Conservation (phyloP, 2,329 filamentous ascomycete species). For the Alternaria novae-zelandiae region DNA sequence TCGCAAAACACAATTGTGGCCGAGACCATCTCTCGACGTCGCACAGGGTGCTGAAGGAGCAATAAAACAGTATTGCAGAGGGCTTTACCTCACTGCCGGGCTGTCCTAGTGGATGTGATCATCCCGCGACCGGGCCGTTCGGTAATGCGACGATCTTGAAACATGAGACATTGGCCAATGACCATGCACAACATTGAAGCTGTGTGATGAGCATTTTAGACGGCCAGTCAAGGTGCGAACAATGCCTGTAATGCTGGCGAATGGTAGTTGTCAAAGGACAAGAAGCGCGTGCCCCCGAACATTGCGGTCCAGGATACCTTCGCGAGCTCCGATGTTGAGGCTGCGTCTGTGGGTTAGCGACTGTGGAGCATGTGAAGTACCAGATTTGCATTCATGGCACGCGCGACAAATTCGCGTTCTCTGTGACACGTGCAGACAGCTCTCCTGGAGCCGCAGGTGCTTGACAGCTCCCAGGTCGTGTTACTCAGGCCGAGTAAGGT, state of each 20-base stretch:
- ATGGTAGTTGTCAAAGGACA: not conserved
- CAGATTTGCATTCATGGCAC: not conserved
- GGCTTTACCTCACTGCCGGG: not conserved
- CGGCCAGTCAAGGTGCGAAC: not conserved
- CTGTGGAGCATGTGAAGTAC: not conserved
- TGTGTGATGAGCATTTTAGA: not conserved
- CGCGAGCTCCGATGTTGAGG: not conserved
- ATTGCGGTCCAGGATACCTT: not conserved
- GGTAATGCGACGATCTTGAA: slow-evolving; percentile 17
- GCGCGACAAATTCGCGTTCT: not conserved
- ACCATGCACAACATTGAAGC: not conserved
- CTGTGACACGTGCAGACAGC: not conserved
- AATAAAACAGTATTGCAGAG: not conserved
- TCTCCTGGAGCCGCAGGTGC: not conserved
- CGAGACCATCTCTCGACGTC: not conserved
- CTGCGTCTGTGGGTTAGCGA: not conserved
- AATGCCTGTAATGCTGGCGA: not conserved
- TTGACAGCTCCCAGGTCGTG: not conserved
- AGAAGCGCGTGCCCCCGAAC: not conserved
- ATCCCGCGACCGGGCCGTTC: slow-evolving; percentile 7
- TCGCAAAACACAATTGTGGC: not conserved
- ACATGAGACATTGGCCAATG: slow-evolving; percentile 4
- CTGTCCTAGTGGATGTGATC: slow-evolving; percentile 5
- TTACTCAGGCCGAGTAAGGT: not conserved
- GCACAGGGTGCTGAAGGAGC: not conserved